Conservation (phyloP, 2,329 filamentous ascomycete species). For the Aulographum hederae region DNA sequence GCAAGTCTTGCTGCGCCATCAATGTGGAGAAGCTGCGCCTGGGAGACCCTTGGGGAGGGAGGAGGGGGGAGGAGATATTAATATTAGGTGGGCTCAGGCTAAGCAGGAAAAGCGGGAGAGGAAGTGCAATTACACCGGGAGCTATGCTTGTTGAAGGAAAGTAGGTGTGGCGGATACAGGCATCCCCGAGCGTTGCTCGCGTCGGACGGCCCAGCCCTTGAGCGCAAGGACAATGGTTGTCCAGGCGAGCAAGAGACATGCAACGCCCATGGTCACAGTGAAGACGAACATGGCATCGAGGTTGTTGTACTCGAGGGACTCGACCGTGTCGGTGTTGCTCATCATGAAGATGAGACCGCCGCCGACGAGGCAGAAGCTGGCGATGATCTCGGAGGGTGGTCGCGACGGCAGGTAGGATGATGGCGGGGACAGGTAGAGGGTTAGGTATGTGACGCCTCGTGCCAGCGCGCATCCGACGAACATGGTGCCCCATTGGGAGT, state of each 20-base stretch:
- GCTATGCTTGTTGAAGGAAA: no score
- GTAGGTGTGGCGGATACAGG: no score
- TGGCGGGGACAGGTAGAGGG: constrained; percentile 65
- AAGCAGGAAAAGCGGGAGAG: no score
- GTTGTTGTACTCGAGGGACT: constrained; percentile 47
- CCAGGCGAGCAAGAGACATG: constrained; percentile 62
- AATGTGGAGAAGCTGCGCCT: no score
- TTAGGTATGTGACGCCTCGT: constrained; percentile 59
- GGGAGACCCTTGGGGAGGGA: no score
- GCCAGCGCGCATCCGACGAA: constrained; percentile 66
- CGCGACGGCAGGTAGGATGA: constrained; percentile 63
- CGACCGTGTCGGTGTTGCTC: constrained; percentile 23
- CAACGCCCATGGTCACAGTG: constrained; percentile 58
- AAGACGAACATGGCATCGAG: constrained; percentile 71
- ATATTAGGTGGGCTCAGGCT: no score
- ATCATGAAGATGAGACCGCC: constrained; percentile 88
- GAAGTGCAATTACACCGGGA: no score
- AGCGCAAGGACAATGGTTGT: constrained; percentile 51
- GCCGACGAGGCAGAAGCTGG: constrained; percentile 69
- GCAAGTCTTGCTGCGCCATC: no score
- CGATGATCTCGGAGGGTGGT: constrained; percentile 77
- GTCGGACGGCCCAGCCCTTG: constrained; percentile 76
- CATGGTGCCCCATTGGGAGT: constrained; percentile 83
- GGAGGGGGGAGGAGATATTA: no score
- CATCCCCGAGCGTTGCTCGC: no score